phyloP scores from a whole-genome alignment of 257 asterid species.

The Solanum sejunctum region DNA sequence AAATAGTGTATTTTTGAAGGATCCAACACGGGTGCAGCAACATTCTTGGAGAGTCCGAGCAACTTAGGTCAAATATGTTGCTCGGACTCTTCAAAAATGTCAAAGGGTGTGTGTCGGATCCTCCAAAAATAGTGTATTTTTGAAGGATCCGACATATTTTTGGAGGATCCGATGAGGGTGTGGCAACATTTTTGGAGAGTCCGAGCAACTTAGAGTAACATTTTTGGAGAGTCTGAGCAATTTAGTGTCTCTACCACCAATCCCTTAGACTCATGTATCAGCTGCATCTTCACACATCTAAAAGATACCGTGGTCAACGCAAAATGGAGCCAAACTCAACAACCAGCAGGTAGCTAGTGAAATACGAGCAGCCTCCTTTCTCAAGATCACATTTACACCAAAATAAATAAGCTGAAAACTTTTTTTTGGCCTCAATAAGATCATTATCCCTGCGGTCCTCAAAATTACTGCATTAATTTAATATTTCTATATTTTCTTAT shows the following conservation, averaged over 20 bases:
- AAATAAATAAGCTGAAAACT: neutral
- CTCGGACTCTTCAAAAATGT: too few relatives aligned
- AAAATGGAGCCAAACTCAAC: neutral
- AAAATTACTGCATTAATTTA: neutral
- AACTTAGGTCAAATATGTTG: too few relatives aligned
- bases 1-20: too few relatives aligned
- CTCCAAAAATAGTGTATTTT: too few relatives aligned
- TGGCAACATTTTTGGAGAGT: too few relatives aligned
- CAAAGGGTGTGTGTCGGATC: too few relatives aligned
- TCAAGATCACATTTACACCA: neutral
- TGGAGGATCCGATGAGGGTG: too few relatives aligned
- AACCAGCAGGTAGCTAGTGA: neutral
- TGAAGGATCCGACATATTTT: too few relatives aligned
- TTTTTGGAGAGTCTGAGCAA: too few relatives aligned
- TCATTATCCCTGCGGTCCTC: neutral
- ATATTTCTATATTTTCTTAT: neutral
- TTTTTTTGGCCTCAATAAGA: neutral
- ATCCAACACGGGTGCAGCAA: too few relatives aligned
- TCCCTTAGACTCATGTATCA: neutral
- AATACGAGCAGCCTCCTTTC: neutral
- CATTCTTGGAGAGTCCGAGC: too few relatives aligned
- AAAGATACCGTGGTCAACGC: neutral
- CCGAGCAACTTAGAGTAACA: neutral
- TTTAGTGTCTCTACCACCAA: neutral
- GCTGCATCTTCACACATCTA: neutral